Evolutionary conservation across 768 basidiomycete genomes (phyloP).

Genomic region (Candolleomyces aberdarensis): DNA sequence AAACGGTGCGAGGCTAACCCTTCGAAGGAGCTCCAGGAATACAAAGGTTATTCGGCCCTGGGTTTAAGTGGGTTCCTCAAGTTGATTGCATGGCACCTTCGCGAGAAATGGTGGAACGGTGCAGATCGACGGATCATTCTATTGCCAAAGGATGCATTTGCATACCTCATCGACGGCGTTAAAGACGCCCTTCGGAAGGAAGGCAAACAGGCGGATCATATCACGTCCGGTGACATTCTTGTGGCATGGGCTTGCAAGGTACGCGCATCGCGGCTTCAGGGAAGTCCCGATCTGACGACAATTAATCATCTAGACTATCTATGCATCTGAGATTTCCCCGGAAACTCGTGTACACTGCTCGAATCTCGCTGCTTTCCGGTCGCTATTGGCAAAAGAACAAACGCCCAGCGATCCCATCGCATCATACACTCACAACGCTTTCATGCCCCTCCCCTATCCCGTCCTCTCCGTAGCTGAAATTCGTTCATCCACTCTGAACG

Average conservation of each 20-base stretch:
- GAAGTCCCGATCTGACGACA: background rate
- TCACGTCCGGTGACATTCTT: conserved; percentile 37
- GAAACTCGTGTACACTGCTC: conserved; percentile 30
- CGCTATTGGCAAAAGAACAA: conserved; percentile 7
- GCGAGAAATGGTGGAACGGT: conserved; percentile 35
- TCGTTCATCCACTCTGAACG: conserved; percentile 24
- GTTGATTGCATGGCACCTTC: conserved; percentile 31
- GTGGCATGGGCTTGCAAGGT: conserved; percentile 42
- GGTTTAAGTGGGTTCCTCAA: conserved; percentile 28
- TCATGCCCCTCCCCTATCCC: conserved; percentile 39
- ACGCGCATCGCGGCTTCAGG: background rate
- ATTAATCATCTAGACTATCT: conserved; percentile 26
- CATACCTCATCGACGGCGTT: conserved; percentile 26
- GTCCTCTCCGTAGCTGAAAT: conserved; percentile 32
- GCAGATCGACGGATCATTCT: conserved; percentile 32
- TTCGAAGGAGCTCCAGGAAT: conserved; percentile 1
- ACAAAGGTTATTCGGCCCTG: conserved; percentile 16
- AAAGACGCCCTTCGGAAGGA: conserved; percentile 21
- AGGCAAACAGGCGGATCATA: conserved; percentile 11
- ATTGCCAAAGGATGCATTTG: conserved; percentile 27
- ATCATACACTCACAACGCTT: conserved; percentile 37
- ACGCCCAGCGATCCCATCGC: conserved; percentile 15
- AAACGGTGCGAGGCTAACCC: conserved; percentile 3
- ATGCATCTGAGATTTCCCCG: conserved; percentile 26
- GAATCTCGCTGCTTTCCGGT: conserved; percentile 37